Percentiles rank a stretch among this genome's conserved stretches.
Conservation (phyloP, 2,329 filamentous ascomycete species). For the Tolypocladium guangdongense region DNA sequence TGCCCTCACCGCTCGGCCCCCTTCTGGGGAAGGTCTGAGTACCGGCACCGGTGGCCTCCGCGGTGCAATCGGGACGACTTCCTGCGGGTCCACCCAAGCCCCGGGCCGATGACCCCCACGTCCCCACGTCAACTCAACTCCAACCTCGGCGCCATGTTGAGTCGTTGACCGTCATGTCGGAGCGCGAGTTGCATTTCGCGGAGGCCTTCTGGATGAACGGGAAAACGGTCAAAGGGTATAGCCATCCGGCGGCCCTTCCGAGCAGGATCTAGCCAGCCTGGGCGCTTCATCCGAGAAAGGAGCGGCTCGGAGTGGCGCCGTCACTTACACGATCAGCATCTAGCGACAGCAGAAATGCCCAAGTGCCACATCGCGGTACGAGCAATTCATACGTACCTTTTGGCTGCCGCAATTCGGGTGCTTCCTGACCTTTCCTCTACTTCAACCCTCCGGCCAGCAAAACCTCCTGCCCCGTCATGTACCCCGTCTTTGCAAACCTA, state of each 20-base stretch:
- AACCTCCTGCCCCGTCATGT: slow-evolving; percentile 17
- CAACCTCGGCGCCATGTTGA: no score
- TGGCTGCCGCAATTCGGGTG: not conserved
- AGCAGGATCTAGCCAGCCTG: no score
- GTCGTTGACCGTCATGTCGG: not conserved
- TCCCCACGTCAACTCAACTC: not conserved
- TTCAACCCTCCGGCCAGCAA: slow-evolving; percentile 15
- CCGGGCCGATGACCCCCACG: not conserved
- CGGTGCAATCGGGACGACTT: slow-evolving; percentile 1
- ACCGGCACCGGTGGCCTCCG: not conserved
- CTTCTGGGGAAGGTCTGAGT: not conserved
- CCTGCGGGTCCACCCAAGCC: not conserved
- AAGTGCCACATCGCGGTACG: no score
- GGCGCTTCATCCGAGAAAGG: no score
- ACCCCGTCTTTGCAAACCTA: slow-evolving; percentile 18
- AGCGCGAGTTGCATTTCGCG: no score
- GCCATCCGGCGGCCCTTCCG: no score
- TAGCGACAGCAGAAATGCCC: no score
- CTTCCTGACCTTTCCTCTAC: not conserved
- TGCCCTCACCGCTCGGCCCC: not conserved
- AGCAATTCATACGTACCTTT: no score
- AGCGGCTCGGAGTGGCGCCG: no score
- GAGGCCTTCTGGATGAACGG: no score
- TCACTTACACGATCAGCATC: no score
- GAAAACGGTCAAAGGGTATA: no score